Evolutionary conservation across 495 filamentous ascomycete genomes (phyloP).

Genomic region (Aspergillus heteromorphus): DNA sequence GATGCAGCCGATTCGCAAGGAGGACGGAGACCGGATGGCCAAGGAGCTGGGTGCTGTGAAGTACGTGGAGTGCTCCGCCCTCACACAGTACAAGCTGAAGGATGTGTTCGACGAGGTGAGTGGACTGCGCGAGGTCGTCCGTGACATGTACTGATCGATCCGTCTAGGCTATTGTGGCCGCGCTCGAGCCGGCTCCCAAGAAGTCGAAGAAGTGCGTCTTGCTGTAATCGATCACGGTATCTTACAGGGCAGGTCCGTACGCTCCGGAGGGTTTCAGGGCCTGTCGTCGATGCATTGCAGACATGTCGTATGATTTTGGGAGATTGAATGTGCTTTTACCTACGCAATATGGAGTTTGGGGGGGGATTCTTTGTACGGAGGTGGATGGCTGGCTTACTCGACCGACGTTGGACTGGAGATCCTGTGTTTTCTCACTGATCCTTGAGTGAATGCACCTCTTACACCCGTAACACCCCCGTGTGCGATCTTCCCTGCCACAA

Average conservation of each 20-base stretch:
- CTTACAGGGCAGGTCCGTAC: conserved; percentile 20
- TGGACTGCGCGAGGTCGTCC: conserved; percentile 8
- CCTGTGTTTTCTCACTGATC: conserved; percentile 3
- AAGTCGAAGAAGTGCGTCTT: conserved; percentile 55
- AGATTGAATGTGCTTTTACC: conserved; percentile 12
- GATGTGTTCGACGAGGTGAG: conserved; percentile 98
- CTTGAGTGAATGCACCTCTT: background rate
- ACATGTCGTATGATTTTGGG: conserved; percentile 19
- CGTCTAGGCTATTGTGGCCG: conserved; percentile 77
- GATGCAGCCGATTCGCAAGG: conserved; percentile 84
- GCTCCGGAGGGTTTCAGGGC: background rate
- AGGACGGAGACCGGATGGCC: conserved; percentile 93
- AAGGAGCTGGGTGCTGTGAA: conserved; percentile 94
- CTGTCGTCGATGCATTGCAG: conserved; percentile 6
- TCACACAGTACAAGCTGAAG: conserved; percentile 98
- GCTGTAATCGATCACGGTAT: conserved; percentile 26
- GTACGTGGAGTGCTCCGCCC: conserved; percentile 95
- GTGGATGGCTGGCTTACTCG: conserved; percentile 2
- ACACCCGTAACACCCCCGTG: background rate
- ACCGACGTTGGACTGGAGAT: conserved; percentile 5
- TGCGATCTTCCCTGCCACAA: background rate
- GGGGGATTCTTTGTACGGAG: conserved; percentile 1
- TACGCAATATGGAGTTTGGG: conserved; percentile 9
- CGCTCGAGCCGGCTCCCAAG: conserved; percentile 73
- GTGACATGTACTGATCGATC: conserved; percentile 7